Evolutionary conservation across 257 asterid species (phyloP), one percentile per base, ranked within the genome.

Genomic region (Solanum sejunctum): DNA sequence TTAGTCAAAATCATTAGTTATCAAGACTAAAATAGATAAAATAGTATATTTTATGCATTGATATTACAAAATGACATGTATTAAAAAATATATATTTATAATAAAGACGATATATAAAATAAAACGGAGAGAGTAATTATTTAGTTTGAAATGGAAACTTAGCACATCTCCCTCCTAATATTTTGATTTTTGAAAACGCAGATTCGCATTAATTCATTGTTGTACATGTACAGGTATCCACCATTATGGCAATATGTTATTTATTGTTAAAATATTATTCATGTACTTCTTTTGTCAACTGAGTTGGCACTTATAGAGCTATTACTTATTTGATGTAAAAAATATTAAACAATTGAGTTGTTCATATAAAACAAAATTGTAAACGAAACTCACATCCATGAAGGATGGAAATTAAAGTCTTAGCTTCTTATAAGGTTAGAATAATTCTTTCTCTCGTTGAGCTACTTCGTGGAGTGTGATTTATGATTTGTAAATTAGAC

Each of bases 161-260:
- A 73, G 81, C n/a, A 21, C 21, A 49, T 75, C 61, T 49, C 81
- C 81, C 81, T 49, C 61, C 60, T 28, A 6, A 49, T 75, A 21
- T 75, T 49, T 49, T 75, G 81, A 75, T 45, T 75, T 75, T 75
- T 75, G 81, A 75, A 45, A 75, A 75, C 60, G 49, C 43, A 49
- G 81, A 21, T 49, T 49, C 0, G 23, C 81, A 75, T 75, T 66
- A 28, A 66, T 66, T 1, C 60, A 75, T n/a, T 47, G 60, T 21
- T 47, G 43, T 73, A 73, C 41, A 21, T 58, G 41, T 49, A 75
- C 60, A 72, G 20, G 80, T n/a, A 75, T 23, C 21, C 0, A 49
- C 43, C 61, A 49, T 49, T 73, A 13, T 73, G 81, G 0, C 58
- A 73, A 13, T 47, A 10, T 47, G 12, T 0, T 73, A 11, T 73